Base-by-base conservation (phyloP, 805 yeast species). In the Komagataella ulmi region DNA sequence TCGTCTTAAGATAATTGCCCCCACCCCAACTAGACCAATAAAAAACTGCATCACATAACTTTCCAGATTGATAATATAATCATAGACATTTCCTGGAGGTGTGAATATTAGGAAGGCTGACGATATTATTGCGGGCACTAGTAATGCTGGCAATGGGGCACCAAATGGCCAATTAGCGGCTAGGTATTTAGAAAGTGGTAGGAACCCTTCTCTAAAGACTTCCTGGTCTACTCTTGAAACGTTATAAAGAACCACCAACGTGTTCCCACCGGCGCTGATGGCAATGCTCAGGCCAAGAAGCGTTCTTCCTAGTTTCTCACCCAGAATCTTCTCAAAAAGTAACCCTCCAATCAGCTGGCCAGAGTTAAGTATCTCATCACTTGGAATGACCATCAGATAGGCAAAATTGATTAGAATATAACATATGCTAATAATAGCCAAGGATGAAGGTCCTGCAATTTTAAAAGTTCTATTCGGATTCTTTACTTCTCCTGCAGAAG, bases 211-310 rank as follows among this genome's bases (percentile, higher is more conserved):
- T 21, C 81, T 59, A 58, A 78, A 78, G 1, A 75, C 76, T 58
- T 78, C 83, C 58, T 78, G 83, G 55, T 74, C 74, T 60, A 75
- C 72, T 54, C 83, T 65, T 1, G 80, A 75, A 18, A 76, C 69
- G 17, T 77, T 73, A 58, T 75, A 78, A 45, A 77, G 56, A 6
- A 78, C 83, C 17, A 77, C 79, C 54, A 77, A 71, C 4, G 77
- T 72, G 55, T 78, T 78, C 2, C 83, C 81, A 3, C 76, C 83
- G 3, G 81, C 74, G 49, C 79, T 76, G 18, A 76, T 54, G 0
- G 82, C 81, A 12, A 77, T 70, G 1, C 78, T 65, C 46, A 75
- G 58, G 0, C 81, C 75, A 45, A 78, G 65, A 43, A 78, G 60
- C 51, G 67, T 70, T 48, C 71, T 62, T 1, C 83, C 83, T n/a